These are phyloP conservation scores for Neopestalotiopsis sp. DNA, from an alignment of 2,329 filamentous ascomycete species.

Conservation along the genomic window DNA sequence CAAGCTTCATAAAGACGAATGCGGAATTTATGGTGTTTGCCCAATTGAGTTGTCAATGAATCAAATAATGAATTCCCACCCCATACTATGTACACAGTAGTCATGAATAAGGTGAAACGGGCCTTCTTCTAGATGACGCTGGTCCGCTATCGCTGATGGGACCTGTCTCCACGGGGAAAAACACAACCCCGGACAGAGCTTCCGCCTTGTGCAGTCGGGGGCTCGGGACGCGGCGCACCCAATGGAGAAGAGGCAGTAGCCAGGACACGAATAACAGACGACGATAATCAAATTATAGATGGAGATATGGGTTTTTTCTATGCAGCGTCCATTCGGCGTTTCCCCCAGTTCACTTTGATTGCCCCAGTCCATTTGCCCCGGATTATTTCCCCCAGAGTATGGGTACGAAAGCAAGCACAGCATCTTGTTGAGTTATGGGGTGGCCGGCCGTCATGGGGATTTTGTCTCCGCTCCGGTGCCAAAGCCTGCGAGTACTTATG, in stretches of 20 bases:
- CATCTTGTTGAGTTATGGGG: not conserved
- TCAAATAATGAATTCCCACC: not conserved
- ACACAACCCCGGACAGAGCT: slow-evolving; percentile 15
- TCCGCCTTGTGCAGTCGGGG: not conserved
- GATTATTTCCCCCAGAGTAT: slow-evolving; percentile 17
- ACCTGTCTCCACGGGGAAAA: slow-evolving; percentile 18
- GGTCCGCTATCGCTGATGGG: not conserved
- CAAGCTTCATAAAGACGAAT: too few relatives aligned
- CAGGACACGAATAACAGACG: not conserved
- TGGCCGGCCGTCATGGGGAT: slow-evolving; percentile 10
- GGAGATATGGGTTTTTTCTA: not conserved
- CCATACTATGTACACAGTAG: not conserved
- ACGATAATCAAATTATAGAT: slow-evolving; percentile 6
- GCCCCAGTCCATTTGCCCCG: slow-evolving; percentile 4
- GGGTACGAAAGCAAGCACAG: slow-evolving; percentile 1
- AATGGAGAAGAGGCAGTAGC: not conserved
- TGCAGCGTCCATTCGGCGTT: not conserved
- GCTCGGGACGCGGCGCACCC: not conserved
- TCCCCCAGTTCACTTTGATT: not conserved
- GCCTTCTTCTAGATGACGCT: not conserved
- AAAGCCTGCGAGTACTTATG: slow-evolving; percentile 10
- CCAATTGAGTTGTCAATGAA: too few relatives aligned
- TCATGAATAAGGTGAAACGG: not conserved
- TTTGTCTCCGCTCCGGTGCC: slow-evolving; percentile 5
- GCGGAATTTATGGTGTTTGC: too few relatives aligned